Evolutionary conservation across 1,284 basidiomycete genomes (phyloP).

Genomic region (Heliocybe sulcata): DNA sequence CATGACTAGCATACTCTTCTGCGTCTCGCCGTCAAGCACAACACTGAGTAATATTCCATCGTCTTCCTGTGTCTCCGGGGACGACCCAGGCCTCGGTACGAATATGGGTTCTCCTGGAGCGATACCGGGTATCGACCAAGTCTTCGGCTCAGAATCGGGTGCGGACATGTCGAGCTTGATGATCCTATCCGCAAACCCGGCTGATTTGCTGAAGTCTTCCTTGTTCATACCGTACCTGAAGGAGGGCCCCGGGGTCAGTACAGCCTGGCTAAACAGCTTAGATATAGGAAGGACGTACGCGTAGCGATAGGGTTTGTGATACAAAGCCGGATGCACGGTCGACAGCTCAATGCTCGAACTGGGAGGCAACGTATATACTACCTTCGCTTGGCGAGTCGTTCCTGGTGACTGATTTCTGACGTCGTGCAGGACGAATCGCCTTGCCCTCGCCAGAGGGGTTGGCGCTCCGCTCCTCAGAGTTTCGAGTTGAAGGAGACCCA

Average conservation of each 20-base stretch:
- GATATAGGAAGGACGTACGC: slow-evolving; percentile 14
- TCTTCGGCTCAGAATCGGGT: slow-evolving; percentile 8
- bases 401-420: not conserved
- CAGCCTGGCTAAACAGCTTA: not conserved
- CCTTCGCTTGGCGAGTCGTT: slow-evolving; percentile 5
- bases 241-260: not conserved
- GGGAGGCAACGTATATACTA: slow-evolving; percentile 11
- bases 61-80: slow-evolving; percentile 19
- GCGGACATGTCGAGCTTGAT: slow-evolving; percentile 25
- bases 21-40: slow-evolving; percentile 22
- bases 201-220: slow-evolving; percentile 11
- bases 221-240: slow-evolving; percentile 15
- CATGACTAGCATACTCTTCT: slow-evolving; percentile 25
- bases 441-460: slow-evolving; percentile 10
- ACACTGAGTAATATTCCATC: slow-evolving; percentile 29
- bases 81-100: slow-evolving; percentile 17
- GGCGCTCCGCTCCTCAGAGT: slow-evolving; percentile 10
- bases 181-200: slow-evolving; percentile 24
- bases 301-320: slow-evolving; percentile 24
- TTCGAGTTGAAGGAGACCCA: slow-evolving; percentile 21
- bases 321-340: slow-evolving; percentile 19
- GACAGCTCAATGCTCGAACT: slow-evolving; percentile 23
- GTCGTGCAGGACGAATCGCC: slow-evolving; percentile 14
- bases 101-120: slow-evolving; percentile 30
- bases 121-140: slow-evolving; percentile 22